phyloP scores from a whole-genome alignment of 1,139 yeast species.

The Geotrichum restrictum region DNA sequence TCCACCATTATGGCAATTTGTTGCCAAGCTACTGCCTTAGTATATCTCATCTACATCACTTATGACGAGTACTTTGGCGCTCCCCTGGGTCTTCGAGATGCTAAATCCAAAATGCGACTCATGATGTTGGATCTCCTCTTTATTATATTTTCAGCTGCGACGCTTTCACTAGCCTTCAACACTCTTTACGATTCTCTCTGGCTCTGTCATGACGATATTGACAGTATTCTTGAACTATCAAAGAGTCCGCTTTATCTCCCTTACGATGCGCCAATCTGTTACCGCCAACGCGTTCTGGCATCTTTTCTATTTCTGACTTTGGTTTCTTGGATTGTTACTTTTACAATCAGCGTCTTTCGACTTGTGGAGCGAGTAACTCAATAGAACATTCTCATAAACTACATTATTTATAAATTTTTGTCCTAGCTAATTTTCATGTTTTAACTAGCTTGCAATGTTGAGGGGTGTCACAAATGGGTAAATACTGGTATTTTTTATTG shows the following conservation, averaged over 20 bases:
- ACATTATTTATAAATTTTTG: background rate
- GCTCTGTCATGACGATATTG: conserved; percentile 52
- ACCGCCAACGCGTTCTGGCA: conserved; percentile 74
- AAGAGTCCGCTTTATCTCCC: conserved; percentile 24
- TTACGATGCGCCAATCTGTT: conserved; percentile 51
- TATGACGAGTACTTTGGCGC: conserved; percentile 88
- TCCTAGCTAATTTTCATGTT: background rate
- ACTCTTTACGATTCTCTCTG: conserved; percentile 75
- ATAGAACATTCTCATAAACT: background rate
- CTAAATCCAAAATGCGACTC: conserved; percentile 73
- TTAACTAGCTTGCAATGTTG: background rate
- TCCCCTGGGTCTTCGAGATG: conserved; percentile 83
- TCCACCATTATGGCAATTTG: conserved; percentile 88
- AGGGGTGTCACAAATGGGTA: too few species aligned
- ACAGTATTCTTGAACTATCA: background rate
- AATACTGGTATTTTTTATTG: too few species aligned
- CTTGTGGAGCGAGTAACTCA: conserved; percentile 65
- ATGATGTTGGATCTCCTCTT: conserved; percentile 74
- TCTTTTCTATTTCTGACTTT: conserved; percentile 72
- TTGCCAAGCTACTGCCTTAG: conserved; percentile 73
- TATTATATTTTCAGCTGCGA: conserved; percentile 89
- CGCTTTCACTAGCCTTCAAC: conserved; percentile 76
- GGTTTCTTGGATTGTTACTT: conserved; percentile 79
- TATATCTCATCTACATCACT: conserved; percentile 73
- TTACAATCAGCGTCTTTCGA: conserved; percentile 77